phyloP scores from a whole-genome alignment of 2,329 filamentous ascomycete species.

The Hansfordia pulvinata region DNA sequence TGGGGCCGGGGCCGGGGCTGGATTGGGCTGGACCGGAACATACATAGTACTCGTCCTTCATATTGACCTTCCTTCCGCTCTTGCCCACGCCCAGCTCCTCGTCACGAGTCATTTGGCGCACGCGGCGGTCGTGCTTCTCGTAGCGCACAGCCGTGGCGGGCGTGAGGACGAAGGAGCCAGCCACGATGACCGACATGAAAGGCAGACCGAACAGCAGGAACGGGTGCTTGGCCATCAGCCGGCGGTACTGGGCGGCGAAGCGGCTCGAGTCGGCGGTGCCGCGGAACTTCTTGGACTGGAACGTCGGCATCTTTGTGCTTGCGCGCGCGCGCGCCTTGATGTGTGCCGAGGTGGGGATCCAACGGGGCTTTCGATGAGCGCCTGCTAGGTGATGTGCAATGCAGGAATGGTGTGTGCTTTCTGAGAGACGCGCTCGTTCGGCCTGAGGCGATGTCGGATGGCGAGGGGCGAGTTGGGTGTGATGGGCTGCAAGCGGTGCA shows the following conservation, averaged over 20 bases:
- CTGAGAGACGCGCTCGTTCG: too few species aligned
- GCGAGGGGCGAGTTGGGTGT: too few species aligned
- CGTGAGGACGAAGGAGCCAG: slow-evolving; percentile 85
- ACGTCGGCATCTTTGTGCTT: slow-evolving; percentile 38
- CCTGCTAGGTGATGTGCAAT: too few species aligned
- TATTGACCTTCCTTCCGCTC: slow-evolving; percentile 56
- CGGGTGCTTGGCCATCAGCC: slow-evolving; percentile 60
- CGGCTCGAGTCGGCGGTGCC: slow-evolving; percentile 50
- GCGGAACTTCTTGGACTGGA: slow-evolving; percentile 60
- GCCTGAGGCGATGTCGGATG: too few species aligned
- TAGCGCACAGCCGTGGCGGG: slow-evolving; percentile 89
- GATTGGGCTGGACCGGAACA: too few species aligned
- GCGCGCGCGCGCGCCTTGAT: background rate
- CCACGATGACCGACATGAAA: slow-evolving; percentile 80
- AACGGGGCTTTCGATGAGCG: too few species aligned
- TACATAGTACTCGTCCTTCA: slow-evolving; percentile 80
- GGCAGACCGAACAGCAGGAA: slow-evolving; percentile 91
- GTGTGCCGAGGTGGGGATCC: background rate
- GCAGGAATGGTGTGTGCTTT: too few species aligned
- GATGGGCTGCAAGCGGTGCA: too few species aligned
- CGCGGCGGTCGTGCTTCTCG: slow-evolving; percentile 82
- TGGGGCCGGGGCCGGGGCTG: too few species aligned
- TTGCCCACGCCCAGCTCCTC: slow-evolving; percentile 76
- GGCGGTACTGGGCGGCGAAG: slow-evolving; percentile 65
- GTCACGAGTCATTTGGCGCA: slow-evolving; percentile 71